Conservation (phyloP, 2,329 filamentous ascomycete species). For the Magnaporthales sp. region DNA sequence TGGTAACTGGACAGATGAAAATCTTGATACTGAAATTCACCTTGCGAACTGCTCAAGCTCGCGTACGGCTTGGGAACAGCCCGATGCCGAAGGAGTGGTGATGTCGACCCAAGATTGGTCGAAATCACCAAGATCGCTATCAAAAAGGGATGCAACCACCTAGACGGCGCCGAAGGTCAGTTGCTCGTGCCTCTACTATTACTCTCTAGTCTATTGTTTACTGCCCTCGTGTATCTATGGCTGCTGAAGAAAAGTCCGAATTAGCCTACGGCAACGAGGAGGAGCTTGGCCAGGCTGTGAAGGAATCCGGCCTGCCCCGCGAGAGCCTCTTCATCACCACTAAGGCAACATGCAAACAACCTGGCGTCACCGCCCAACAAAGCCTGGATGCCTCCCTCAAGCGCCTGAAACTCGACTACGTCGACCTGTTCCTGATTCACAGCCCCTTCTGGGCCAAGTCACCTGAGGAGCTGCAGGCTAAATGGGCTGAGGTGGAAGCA, state of each 20-base stretch:
- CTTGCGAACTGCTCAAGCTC: constrained; percentile 34
- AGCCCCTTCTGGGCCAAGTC: constrained; percentile 42
- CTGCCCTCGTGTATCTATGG: not conserved
- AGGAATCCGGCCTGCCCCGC: constrained; percentile 53
- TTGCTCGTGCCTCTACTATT: constrained; percentile 1
- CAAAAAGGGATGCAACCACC: constrained; percentile 59
- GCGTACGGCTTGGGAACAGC: constrained; percentile 68
- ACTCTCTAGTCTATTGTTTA: not conserved
- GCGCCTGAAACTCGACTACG: constrained; percentile 60
- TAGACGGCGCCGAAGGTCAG: constrained; percentile 64
- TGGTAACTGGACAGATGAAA: not conserved
- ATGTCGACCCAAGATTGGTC: constrained; percentile 20
- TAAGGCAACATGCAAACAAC: constrained; percentile 36
- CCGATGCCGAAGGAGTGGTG: constrained; percentile 23
- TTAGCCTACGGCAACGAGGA: constrained; percentile 55
- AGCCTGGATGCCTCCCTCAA: constrained; percentile 42
- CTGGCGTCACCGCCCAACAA: not conserved
- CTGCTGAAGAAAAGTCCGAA: constrained; percentile 6
- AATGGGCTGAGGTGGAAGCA: constrained; percentile 53
- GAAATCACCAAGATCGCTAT: constrained; percentile 52
- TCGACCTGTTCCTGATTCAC: constrained; percentile 64
- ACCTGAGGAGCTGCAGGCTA: constrained; percentile 43
- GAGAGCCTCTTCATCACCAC: constrained; percentile 61
- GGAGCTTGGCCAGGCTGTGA: constrained; percentile 65
- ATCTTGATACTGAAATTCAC: not conserved